Evolutionary conservation across 2,329 filamentous ascomycete species (phyloP).

Genomic region (Volutella citrinella): DNA sequence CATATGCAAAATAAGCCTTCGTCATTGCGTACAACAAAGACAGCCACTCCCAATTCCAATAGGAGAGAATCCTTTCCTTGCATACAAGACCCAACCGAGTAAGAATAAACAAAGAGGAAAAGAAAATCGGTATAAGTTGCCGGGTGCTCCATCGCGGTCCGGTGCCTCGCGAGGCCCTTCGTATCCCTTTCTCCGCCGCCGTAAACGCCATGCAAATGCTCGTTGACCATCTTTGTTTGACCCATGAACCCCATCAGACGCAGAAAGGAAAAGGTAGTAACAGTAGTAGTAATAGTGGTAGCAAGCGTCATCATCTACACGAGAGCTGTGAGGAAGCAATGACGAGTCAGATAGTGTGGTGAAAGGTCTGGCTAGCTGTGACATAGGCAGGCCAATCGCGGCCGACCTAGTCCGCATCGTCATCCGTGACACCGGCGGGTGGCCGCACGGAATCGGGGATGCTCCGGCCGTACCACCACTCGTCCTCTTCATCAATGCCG

Average conservation of each 20-base stretch:
- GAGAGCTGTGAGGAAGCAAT: too few species aligned
- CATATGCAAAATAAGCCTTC: too few species aligned
- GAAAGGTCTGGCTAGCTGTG: too few species aligned
- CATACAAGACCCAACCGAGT: too few species aligned
- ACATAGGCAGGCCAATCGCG: constrained; percentile 9
- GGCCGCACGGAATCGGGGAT: constrained; percentile 55
- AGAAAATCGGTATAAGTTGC: constrained; percentile 24
- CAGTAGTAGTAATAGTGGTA: constrained; percentile 11
- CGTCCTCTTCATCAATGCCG: constrained; percentile 55
- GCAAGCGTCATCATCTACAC: too few species aligned
- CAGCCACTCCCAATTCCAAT: constrained; percentile 1
- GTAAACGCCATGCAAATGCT: constrained; percentile 31
- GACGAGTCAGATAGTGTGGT: too few species aligned
- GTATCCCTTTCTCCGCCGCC: constrained; percentile 17
- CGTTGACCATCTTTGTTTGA: constrained; percentile 23
- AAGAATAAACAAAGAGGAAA: constrained; percentile 11
- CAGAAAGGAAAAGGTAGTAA: not conserved
- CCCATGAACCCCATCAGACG: constrained; percentile 12
- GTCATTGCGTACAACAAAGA: too few species aligned
- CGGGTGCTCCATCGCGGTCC: constrained; percentile 18
- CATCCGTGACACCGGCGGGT: constrained; percentile 47
- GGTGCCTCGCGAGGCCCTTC: constrained; percentile 15
- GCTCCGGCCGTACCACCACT: constrained; percentile 58
- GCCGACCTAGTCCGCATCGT: constrained; percentile 40
- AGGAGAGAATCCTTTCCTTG: too few species aligned